Base-by-base conservation (phyloP, 2,329 filamentous ascomycete species). In the Paracamarosporium sp. region DNA sequence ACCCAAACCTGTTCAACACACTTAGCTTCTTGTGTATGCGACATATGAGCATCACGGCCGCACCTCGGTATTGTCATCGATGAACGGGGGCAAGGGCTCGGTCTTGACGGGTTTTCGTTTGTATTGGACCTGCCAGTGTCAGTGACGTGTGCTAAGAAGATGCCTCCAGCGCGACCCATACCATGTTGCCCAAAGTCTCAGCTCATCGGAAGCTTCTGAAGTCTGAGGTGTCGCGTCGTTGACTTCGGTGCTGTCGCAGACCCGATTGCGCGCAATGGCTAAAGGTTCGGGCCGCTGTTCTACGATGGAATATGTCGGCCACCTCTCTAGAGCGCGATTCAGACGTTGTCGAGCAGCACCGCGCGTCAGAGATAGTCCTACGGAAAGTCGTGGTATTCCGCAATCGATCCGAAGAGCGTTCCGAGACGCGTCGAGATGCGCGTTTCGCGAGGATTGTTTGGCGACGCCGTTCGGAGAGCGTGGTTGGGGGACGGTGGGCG, bases 101-200 rank as follows among this genome's bases (percentile, higher is more conserved):
- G 92, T 90, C 79, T 91, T 88, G 73, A 98, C 93, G 56, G 93
- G 93, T 80, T 98, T 98, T 71, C 95, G 88, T 82, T 98, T 98
- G 79, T 91, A 97, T 64, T 97, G 85, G 68, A 99, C 94, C 94
- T 98, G 73, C 50, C 52, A 24, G 9, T 48, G 56, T 76, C 53
- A 76, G 68, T 30, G 11, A 22, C 30, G 27, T 25, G 13, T 25
- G 15, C 15, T 4, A 22, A 36, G n/a, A 47, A 22, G 20, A 22
- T 9, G 7, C 11, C 17, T 2, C 41, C 55, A 57, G 65, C 58
- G 59, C 66, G 58, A 57, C 45, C 38, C 44, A 22, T 69, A 77
- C 75, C 75, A 77, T 77, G 27, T 68, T 72, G 70, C 35, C 47
- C 50, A 28, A 24, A 52, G 54, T 59, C 33, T 50, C 61, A 60